Base-by-base conservation (phyloP, 1,284 basidiomycete genomes). In the Fomitopsis pinicola region DNA sequence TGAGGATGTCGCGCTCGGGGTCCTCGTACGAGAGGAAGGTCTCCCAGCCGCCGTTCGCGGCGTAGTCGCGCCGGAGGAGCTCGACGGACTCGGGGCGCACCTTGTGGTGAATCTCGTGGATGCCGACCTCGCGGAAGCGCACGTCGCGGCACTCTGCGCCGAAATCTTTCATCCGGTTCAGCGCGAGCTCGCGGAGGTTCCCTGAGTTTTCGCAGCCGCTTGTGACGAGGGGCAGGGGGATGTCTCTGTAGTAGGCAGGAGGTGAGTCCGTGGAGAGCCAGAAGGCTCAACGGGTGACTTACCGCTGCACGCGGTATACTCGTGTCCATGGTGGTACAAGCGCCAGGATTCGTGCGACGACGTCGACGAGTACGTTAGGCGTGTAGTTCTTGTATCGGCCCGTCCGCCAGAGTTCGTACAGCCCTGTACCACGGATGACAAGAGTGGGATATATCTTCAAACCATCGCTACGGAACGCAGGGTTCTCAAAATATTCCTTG, bases 11-110 rank as follows among this genome's bases (percentile, higher is more conserved):
- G 63, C 87, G 87, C 74, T 95, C 94, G 3, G 97, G 96, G 75
- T 99, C 97, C 78, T 99, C 97, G 73, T 99, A 99, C 22, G 95
- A 96, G 17, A 99, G 79, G 84, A 99, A 99, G 0, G 97, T 98
- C 78, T 99, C 97, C 97, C 97, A 99, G 28, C 97, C 94, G 3
- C 94, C 97, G 70, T 99, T 99, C 33, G 97, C 97, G 2, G 92
- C 82, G 76, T 99, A 99, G 76, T 99, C 97, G 56, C 97, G 83
- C 58, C 97, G 87, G 42, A 99, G 86, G n/a, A 99, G 88, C 76
- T 99, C 97, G 59, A 98, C 92, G 36, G 95, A 92, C 71, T 97
- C 94, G 55, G 97, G 97, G 44, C 95, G 88, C 54, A 98, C 94
- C 77, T 97, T 96, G 80, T 97, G 89, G 74, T 99, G 97, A 59